Percentiles rank a stretch among this genome's conserved stretches.
Conservation (phyloP, 129 eudicot species). For the Glebionis coronaria region DNA sequence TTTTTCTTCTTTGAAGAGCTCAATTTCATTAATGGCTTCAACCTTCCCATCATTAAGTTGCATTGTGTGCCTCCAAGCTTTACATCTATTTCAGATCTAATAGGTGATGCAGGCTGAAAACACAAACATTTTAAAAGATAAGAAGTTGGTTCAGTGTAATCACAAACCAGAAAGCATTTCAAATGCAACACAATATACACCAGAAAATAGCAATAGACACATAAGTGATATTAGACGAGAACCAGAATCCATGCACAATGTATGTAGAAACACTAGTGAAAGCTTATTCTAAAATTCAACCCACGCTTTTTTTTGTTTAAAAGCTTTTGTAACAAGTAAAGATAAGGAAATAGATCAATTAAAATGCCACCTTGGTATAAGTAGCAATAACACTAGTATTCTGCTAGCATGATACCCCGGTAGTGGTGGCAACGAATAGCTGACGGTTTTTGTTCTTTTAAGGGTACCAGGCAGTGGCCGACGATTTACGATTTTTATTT, state of each 20-base stretch:
- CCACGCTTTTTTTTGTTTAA: not conserved
- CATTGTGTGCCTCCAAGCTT: constrained; percentile 97
- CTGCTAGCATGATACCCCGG: not conserved
- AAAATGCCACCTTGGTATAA: constrained; percentile 15
- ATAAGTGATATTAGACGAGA: not conserved
- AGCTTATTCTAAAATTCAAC: not conserved
- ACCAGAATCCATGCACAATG: too few relatives aligned
- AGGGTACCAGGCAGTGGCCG: too few relatives aligned
- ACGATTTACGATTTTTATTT: too few relatives aligned
- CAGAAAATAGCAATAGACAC: not conserved
- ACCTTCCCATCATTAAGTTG: constrained; percentile 66
- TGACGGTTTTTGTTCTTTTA: too few relatives aligned
- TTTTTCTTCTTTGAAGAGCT: constrained; percentile 54
- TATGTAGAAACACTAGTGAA: not conserved
- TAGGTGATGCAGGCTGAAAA: constrained; percentile 75
- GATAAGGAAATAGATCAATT: constrained; percentile 14
- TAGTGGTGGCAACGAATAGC: too few relatives aligned
- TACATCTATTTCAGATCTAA: constrained; percentile 89
- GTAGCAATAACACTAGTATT: constrained; percentile 2
- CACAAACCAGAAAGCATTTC: not conserved
- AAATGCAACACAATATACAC: constrained; percentile 4
- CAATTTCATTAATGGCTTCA: constrained; percentile 74
- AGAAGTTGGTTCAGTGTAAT: constrained; percentile 11
- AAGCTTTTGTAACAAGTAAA: not conserved
- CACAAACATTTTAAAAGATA: constrained; percentile 35